Conservation (phyloP, 345 rosid species). For the Eucalyptus pauciflora region DNA sequence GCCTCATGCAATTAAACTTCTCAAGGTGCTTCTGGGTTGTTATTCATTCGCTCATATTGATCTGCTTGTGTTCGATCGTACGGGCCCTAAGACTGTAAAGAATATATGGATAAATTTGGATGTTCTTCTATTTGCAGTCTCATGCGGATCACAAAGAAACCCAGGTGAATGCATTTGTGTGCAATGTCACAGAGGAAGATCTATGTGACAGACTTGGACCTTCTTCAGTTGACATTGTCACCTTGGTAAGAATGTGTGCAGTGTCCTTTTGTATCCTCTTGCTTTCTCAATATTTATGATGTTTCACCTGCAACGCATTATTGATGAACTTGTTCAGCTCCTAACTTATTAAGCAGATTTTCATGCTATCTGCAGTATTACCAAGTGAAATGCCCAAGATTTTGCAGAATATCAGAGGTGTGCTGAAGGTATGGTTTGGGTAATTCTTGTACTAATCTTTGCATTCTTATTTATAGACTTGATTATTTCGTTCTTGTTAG, state of each 20-base stretch:
- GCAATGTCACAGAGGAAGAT: constrained; percentile 24
- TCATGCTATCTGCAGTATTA: constrained; percentile 50
- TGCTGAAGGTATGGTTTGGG: constrained; percentile 26
- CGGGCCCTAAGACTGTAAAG: background rate
- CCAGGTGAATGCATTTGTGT: constrained; percentile 27
- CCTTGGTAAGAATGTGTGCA: constrained; percentile 19
- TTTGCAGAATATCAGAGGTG: constrained; percentile 23
- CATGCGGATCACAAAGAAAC: constrained; percentile 19
- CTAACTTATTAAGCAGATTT: constrained; percentile 28
- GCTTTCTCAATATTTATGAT: background rate
- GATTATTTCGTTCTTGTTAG: background rate
- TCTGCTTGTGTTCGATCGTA: background rate
- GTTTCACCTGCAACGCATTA: background rate
- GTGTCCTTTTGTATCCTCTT: background rate
- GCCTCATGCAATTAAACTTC: constrained; percentile 21
- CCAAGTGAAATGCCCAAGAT: constrained; percentile 37
- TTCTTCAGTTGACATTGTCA: constrained; percentile 40
- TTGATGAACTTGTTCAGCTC: background rate
- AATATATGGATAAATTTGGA: background rate
- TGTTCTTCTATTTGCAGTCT: constrained; percentile 15
- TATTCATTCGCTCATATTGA: background rate
- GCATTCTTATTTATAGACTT: background rate
- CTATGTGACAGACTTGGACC: constrained; percentile 21
- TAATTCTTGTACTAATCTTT: background rate
- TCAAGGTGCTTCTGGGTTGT: constrained; percentile 20